phyloP scores from a whole-genome alignment of 179 eudicot species.

The Camellia oleifera region DNA sequence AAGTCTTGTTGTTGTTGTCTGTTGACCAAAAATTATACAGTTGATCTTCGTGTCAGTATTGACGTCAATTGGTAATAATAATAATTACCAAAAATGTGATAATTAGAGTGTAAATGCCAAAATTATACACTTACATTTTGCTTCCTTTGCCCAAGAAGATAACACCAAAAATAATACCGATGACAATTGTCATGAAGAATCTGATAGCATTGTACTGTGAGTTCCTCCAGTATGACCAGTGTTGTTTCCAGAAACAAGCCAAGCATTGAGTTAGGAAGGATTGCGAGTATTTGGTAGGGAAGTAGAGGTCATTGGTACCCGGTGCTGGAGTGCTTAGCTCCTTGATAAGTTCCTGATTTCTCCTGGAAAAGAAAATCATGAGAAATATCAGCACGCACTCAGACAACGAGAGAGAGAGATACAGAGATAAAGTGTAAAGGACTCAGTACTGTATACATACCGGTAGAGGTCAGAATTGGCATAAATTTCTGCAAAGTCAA shows the following conservation, averaged over 20 bases:
- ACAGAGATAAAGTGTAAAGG: neutral
- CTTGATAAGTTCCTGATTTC: conserved; percentile 48
- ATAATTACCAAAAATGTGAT: too few relatives aligned
- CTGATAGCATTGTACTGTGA: conserved; percentile 56
- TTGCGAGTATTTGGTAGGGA: conserved; percentile 55
- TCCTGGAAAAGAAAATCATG: conserved; percentile 33
- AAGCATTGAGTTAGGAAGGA: conserved; percentile 54
- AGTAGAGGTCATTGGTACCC: conserved; percentile 47
- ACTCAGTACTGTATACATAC: conserved; percentile 30
- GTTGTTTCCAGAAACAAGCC: conserved; percentile 81
- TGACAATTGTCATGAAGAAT: conserved; percentile 43
- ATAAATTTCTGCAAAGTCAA: conserved; percentile 59
- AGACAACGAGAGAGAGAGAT: neutral
- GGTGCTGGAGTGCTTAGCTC: conserved; percentile 54
- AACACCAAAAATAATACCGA: conserved; percentile 58
- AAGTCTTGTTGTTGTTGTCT: conserved; percentile 61
- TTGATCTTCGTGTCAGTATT: neutral
- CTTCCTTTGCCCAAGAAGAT: conserved; percentile 59
- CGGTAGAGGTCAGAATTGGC: conserved; percentile 44
- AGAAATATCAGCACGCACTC: neutral
- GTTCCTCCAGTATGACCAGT: conserved; percentile 77
- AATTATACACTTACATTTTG: conserved; percentile 37
- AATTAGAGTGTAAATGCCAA: neutral
- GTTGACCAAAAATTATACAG: conserved; percentile 15
- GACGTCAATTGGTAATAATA: neutral